These are phyloP conservation scores for Eruca vesicaria DNA, from an alignment of 441 rosid species.

Conservation along the genomic window DNA sequence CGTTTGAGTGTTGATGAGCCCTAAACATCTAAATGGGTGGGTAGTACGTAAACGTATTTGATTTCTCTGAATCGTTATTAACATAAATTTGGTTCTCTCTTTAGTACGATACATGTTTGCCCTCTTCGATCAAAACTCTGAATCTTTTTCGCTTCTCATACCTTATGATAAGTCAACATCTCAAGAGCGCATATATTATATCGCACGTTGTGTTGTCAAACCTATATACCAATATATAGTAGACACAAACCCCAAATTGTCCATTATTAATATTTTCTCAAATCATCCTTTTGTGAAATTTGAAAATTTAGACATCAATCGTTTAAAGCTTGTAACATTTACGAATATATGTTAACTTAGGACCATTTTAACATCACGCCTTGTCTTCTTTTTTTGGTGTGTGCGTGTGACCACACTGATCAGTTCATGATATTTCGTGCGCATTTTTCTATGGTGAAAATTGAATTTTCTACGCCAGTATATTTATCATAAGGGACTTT, in stretches of 20 bases:
- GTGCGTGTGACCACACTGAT: conserved; percentile 23
- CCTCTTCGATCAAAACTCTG: conserved; percentile 36
- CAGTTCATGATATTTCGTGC: conserved; percentile 9
- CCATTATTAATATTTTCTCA: conserved; percentile 18
- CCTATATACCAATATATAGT: conserved; percentile 30
- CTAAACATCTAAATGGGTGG: conserved; percentile 35
- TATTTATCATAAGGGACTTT: background rate
- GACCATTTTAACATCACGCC: conserved; percentile 38
- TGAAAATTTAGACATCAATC: conserved; percentile 20
- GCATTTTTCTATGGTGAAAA: conserved; percentile 23
- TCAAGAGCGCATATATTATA: conserved; percentile 20
- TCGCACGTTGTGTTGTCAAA: conserved; percentile 34
- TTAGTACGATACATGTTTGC: conserved; percentile 34
- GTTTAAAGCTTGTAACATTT: background rate
- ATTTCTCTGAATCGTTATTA: conserved; percentile 36
- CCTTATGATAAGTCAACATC: conserved; percentile 36
- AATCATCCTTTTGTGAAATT: conserved; percentile 36
- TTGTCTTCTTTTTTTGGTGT: conserved; percentile 13
- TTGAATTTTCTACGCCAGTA: background rate
- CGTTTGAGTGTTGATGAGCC: conserved; percentile 36
- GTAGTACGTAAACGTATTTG: conserved; percentile 36
- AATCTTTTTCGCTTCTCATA: conserved; percentile 19
- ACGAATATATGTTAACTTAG: conserved; percentile 10
- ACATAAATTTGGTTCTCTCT: conserved; percentile 31
- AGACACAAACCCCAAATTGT: conserved; percentile 20